Conservation (phyloP, 805 yeast species). For the Saccharomyces paradoxus region DNA sequence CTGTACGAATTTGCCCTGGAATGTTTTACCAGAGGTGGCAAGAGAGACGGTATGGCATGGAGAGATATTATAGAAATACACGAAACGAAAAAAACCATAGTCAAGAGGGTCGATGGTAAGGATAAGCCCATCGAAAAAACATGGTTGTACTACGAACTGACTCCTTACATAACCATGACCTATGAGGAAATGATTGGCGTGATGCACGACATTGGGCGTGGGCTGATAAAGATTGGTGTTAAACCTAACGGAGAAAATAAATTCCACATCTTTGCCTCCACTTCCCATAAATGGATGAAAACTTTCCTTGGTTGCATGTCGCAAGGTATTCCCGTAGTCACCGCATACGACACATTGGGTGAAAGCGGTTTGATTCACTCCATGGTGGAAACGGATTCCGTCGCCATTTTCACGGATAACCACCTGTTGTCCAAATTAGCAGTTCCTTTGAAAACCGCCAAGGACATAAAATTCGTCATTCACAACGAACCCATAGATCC, state of each 20-base stretch:
- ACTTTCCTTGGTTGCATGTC: slow-evolving; percentile 69
- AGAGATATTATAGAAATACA: slow-evolving; percentile 70
- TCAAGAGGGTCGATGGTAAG: slow-evolving; percentile 73
- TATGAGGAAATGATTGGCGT: slow-evolving; percentile 47
- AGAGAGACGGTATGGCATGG: slow-evolving; percentile 59
- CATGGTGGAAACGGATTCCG: slow-evolving; percentile 69
- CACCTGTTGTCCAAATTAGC: slow-evolving; percentile 56
- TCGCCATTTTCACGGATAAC: slow-evolving; percentile 78
- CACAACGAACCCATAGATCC: slow-evolving; percentile 56
- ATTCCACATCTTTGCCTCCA: slow-evolving; percentile 78
- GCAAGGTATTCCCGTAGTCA: slow-evolving; percentile 78
- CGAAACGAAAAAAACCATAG: slow-evolving; percentile 64
- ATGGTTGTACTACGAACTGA: slow-evolving; percentile 78
- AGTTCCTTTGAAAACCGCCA: slow-evolving; percentile 63
- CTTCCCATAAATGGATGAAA: slow-evolving; percentile 91
- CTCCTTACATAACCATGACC: slow-evolving; percentile 59
- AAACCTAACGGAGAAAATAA: slow-evolving; percentile 49
- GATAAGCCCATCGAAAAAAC: slow-evolving; percentile 65
- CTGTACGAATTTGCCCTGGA: slow-evolving; percentile 64
- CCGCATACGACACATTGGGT: slow-evolving; percentile 96
- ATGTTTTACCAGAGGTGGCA: slow-evolving; percentile 48
- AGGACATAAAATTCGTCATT: slow-evolving; percentile 56
- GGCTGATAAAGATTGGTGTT: slow-evolving; percentile 67
- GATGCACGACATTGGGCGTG: slow-evolving; percentile 57
- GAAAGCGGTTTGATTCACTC: slow-evolving; percentile 84